A percentile compares a stretch with the other conserved stretches of the same genome.
Conservation (phyloP, 2,329 filamentous ascomycete species). For the Xylaria sp. region DNA sequence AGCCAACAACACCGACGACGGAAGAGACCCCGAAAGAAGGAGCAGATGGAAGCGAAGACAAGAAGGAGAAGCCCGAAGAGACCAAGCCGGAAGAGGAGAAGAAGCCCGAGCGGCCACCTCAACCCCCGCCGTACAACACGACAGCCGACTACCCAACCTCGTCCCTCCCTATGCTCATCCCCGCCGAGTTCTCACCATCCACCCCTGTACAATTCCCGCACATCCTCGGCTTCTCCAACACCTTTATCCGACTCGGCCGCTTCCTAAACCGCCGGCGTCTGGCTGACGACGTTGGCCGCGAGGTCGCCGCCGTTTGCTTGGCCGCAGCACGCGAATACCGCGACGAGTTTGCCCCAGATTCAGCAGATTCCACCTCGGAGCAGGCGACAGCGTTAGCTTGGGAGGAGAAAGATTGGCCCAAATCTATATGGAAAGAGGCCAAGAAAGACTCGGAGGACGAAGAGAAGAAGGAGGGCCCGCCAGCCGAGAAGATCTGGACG, state of each 20-base stretch:
- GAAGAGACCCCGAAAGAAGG: conserved; percentile 8
- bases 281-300: conserved; percentile 86
- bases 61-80: conserved; percentile 48
- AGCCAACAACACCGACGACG: conserved; percentile 6
- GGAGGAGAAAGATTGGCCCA: conserved; percentile 85
- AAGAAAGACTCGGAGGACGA: conserved; percentile 44
- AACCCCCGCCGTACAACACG: conserved; percentile 75
- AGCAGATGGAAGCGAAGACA: conserved; percentile 38
- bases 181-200: conserved; percentile 74
- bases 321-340: conserved; percentile 59
- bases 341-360: conserved; percentile 44
- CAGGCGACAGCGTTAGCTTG: conserved; percentile 67
- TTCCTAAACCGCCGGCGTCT: conserved; percentile 84
- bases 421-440: conserved; percentile 69
- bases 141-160: conserved; percentile 73
- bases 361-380: conserved; percentile 62
- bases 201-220: conserved; percentile 81
- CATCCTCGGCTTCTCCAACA: conserved; percentile 90
- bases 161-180: conserved; percentile 67
- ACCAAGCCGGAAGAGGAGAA: conserved; percentile 56
- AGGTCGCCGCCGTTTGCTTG: conserved; percentile 85
- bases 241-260: conserved; percentile 81
- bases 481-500: conserved; percentile 73
- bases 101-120: conserved; percentile 63
- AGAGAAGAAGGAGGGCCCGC: conserved; percentile 28